Evolutionary conservation across 73 alveolate genomes (phyloP).

Genomic region (Tetrahymena elliotti): DNA sequence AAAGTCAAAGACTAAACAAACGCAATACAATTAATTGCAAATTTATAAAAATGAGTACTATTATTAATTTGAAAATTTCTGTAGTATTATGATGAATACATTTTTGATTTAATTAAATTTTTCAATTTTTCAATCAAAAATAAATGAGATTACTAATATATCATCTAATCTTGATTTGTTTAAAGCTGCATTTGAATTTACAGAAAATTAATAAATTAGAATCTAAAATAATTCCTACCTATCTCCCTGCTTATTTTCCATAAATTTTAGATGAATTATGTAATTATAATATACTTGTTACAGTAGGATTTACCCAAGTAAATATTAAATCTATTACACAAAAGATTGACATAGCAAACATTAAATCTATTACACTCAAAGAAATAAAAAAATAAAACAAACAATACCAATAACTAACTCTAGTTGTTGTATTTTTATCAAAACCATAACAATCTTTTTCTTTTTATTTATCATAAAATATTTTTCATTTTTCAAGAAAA

Average conservation of each 20-base stretch:
- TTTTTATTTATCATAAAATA: no score
- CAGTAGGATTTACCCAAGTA: neutral
- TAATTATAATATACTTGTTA: neutral
- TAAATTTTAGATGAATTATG: neutral
- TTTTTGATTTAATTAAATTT: no score
- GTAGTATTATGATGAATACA: neutral
- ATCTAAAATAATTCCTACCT: neutral
- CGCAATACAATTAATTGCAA: neutral
- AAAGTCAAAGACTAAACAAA: neutral
- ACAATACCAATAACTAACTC: neutral
- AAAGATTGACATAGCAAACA: no score
- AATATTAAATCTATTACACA: neutral
- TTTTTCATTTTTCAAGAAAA: neutral
- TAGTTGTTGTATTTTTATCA: no score
- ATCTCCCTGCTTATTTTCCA: neutral
- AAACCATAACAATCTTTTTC: no score
- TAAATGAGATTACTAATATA: neutral
- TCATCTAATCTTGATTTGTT: neutral
- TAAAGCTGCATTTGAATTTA: neutral
- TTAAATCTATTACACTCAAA: neutral
- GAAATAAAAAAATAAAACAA: neutral
- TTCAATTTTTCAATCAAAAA: no score
- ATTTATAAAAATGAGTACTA: neutral
- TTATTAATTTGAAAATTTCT: neutral
- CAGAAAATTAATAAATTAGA: neutral